Base-by-base conservation (phyloP, 2,329 filamentous ascomycete genomes). In the Aspergillus glaucus region DNA sequence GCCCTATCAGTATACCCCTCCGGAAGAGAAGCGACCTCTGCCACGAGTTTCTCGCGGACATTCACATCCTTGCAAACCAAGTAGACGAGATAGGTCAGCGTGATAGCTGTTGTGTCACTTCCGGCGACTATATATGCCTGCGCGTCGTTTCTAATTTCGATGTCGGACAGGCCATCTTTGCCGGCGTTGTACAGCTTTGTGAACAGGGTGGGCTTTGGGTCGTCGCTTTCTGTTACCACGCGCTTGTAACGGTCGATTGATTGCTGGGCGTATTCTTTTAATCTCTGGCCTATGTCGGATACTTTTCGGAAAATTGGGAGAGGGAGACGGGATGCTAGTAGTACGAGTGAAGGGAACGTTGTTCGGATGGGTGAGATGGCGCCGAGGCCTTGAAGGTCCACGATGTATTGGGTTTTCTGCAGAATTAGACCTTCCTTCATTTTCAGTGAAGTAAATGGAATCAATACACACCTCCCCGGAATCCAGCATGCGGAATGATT, bases 401-500 rank as follows among this genome's bases (percentile, higher is more conserved):
- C 46, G 14, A 64, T 70, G 43, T 76, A 76, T 42, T 69, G 59
- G 37, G 63, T 75, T 61, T 69, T 70, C 70, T 74, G 21, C 7
- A n/a, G 2, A 19, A 9, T 24, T 15, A n/a, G 12, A 24, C 1
- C 6, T 6, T 4, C 3, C 32, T 15, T 41, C 8, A 42, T 45
- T 7, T 10, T 22, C 44, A 17, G 22, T 22, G 5, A 22, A 22
- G 22, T 22, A 6, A 22, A 22, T 22, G 22, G 6, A 5, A 6
- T 6, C 22, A 22, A 22, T 22, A 22, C 22, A 22, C 22, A n/a
- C 76, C 63, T 75, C 60, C 14, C 76, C 76, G 3, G 60, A 58
- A 47, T 81, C 77, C 3, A 83, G 59, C 65, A 76, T 75, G 0
- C 63, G 61, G 49, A 81, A 81, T 0, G 76, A 76, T n/a, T 80